A percentile compares a stretch with the other conserved stretches of the same genome.
These are phyloP conservation scores for Setaria viridis DNA, from an alignment of 202 grass and related monocot species.

Conservation along the genomic window DNA sequence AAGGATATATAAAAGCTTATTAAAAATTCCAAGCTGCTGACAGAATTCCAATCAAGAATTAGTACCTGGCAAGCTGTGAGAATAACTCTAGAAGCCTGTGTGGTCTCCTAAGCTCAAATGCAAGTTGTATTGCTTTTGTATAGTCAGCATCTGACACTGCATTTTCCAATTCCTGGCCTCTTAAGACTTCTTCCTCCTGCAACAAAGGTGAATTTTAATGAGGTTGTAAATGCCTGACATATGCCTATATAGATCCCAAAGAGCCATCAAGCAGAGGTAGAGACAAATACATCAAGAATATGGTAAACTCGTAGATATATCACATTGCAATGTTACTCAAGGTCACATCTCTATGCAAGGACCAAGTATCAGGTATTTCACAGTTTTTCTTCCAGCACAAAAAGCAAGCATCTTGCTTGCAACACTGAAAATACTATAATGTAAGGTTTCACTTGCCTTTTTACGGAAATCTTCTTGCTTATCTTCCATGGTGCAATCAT, in stretches of 20 bases:
- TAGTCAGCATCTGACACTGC: conserved; percentile 91
- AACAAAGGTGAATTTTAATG: conserved; percentile 30
- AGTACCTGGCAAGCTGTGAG: conserved; percentile 71
- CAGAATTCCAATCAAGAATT: neutral
- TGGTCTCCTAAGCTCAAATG: conserved; percentile 92
- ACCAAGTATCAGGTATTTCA: conserved; percentile 2
- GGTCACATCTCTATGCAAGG: neutral
- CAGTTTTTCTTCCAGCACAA: conserved; percentile 15
- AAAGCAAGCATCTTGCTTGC: conserved; percentile 4
- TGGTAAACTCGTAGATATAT: neutral
- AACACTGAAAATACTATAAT: conserved; percentile 10
- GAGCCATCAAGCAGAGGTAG: neutral
- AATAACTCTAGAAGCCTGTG: conserved; percentile 92
- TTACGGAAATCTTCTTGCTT: conserved; percentile 86
- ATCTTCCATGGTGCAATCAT: conserved; percentile 85
- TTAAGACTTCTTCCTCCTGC: conserved; percentile 84
- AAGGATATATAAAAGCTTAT: conserved; percentile 28
- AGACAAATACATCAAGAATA: conserved; percentile 4
- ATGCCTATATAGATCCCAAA: conserved; percentile 18
- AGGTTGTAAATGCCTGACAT: conserved; percentile 1
- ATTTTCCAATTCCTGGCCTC: conserved; percentile 95
- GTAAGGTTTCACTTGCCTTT: conserved; percentile 57
- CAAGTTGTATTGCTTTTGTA: conserved; percentile 85
- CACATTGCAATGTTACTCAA: neutral
- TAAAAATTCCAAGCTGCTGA: conserved; percentile 2